phyloP scores from a whole-genome alignment of 129 eudicot genomes.

The Oenanthe sinensis region DNA sequence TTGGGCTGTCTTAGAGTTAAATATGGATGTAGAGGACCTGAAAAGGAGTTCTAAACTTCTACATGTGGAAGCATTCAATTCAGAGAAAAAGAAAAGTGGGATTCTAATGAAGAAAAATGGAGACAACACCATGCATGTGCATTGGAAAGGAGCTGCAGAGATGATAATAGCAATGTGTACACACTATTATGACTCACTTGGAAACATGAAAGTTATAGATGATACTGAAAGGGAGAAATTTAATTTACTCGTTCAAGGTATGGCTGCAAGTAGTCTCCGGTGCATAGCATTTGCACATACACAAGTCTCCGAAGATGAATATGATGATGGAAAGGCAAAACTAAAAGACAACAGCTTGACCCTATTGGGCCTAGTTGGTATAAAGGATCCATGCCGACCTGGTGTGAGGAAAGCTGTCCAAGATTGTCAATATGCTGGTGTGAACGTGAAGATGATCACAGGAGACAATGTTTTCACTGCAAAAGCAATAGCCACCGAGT shows the following conservation, averaged over 20 bases:
- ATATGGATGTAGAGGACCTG: slow-evolving; percentile 33
- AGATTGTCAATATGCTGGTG: slow-evolving; percentile 45
- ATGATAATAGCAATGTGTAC: slow-evolving; percentile 38
- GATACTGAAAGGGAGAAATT: slow-evolving; percentile 15
- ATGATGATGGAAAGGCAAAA: not conserved
- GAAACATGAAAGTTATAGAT: slow-evolving; percentile 21
- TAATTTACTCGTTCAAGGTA: slow-evolving; percentile 30
- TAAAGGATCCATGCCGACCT: slow-evolving; percentile 25
- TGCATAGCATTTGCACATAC: slow-evolving; percentile 43
- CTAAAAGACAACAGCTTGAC: slow-evolving; percentile 18
- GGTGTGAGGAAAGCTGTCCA: slow-evolving; percentile 30
- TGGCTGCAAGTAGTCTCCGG: slow-evolving; percentile 45
- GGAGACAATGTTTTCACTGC: slow-evolving; percentile 55
- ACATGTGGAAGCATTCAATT: slow-evolving; percentile 40
- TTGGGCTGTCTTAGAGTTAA: slow-evolving; percentile 33
- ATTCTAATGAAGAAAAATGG: slow-evolving; percentile 21
- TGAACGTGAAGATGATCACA: slow-evolving; percentile 41
- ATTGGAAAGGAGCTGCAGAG: slow-evolving; percentile 65
- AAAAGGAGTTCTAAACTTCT: slow-evolving; percentile 18
- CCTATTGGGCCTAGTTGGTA: slow-evolving; percentile 31
- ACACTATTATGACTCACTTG: slow-evolving; percentile 23
- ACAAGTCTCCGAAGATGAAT: slow-evolving; percentile 5
- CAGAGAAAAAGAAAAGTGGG: slow-evolving; percentile 38
- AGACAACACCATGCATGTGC: slow-evolving; percentile 28
- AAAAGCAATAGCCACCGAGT: slow-evolving; percentile 52